phyloP scores from a whole-genome alignment of 192 early-diverging fungal genomes.

The Coemansia sp. region DNA sequence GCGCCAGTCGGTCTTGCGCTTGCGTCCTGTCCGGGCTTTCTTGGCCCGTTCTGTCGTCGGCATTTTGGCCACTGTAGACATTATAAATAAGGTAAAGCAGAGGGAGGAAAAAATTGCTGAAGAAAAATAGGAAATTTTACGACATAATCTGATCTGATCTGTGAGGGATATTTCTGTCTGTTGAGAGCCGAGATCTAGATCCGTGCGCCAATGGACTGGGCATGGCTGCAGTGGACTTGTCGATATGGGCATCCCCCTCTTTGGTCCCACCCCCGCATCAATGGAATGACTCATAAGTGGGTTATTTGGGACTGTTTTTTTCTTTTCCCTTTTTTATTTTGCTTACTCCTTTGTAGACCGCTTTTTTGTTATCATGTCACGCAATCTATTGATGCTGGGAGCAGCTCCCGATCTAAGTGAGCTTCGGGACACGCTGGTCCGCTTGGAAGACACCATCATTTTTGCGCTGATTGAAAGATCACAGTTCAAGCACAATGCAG shows the following conservation, averaged over 20 bases:
- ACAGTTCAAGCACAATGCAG: constrained; percentile 82
- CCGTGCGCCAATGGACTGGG: no score
- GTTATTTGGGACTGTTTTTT: not conserved
- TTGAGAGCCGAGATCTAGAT: no score
- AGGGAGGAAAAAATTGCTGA: constrained; percentile 3
- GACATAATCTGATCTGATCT: constrained; percentile 1
- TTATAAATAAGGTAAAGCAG: constrained; percentile 12
- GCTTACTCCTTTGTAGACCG: not conserved
- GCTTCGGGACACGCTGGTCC: constrained; percentile 75
- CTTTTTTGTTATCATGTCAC: constrained; percentile 23
- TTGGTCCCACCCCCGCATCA: no score
- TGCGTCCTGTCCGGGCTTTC: constrained; percentile 67
- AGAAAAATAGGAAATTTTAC: no score
- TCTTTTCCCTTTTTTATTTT: not conserved
- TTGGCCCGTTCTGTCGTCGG: constrained; percentile 14
- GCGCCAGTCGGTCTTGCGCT: constrained; percentile 90
- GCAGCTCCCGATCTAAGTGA: constrained; percentile 46
- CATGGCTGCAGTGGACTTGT: no score
- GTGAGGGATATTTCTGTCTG: no score
- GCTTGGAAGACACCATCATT: constrained; percentile 90
- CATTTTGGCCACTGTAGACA: constrained; percentile 21
- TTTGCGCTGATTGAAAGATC: constrained; percentile 91
- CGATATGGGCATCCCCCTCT: no score
- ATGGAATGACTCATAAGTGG: no score
- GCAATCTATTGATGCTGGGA: constrained; percentile 44